Conservation (phyloP, 192 early-diverging fungal species). For the Rhizoclosmatium sp. region DNA sequence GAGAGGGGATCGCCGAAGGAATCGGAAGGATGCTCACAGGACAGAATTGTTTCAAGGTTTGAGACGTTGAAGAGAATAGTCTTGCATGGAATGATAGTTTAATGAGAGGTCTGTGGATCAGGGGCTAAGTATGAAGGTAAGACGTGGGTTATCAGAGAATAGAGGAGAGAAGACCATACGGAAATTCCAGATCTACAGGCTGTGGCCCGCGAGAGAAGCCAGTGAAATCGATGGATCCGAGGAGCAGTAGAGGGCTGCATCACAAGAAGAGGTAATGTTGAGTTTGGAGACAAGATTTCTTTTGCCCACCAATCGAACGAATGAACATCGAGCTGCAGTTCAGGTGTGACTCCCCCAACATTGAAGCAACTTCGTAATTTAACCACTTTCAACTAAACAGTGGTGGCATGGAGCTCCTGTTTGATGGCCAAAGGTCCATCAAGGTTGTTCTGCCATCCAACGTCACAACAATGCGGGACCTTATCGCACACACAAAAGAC, state of each 20-base stretch:
- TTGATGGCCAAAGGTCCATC: constrained; percentile 75
- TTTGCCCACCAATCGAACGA: not conserved
- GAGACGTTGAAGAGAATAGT: no score
- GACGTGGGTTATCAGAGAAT: no score
- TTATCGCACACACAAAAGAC: constrained; percentile 76
- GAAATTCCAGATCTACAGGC: no score
- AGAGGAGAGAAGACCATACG: no score
- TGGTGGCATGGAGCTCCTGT: constrained; percentile 93
- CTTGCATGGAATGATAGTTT: no score
- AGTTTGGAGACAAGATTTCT: not conserved
- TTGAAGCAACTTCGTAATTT: not conserved
- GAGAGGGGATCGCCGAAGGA: not conserved
- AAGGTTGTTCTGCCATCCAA: constrained; percentile 19
- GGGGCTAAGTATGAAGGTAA: no score
- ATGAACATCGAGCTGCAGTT: constrained; percentile 34
- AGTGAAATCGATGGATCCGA: not conserved
- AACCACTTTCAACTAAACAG: constrained; percentile 21
- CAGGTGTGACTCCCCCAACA: constrained; percentile 15
- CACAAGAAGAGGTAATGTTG: not conserved
- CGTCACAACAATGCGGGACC: constrained; percentile 66
- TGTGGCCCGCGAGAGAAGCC: no score
- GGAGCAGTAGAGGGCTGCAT: not conserved
- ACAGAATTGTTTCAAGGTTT: not conserved
- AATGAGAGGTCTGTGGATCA: no score
- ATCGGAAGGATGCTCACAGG: not conserved